These are phyloP conservation scores for Yarrowia yakushimensis DNA, from an alignment of 805 yeast species.

Conservation along the genomic window DNA sequence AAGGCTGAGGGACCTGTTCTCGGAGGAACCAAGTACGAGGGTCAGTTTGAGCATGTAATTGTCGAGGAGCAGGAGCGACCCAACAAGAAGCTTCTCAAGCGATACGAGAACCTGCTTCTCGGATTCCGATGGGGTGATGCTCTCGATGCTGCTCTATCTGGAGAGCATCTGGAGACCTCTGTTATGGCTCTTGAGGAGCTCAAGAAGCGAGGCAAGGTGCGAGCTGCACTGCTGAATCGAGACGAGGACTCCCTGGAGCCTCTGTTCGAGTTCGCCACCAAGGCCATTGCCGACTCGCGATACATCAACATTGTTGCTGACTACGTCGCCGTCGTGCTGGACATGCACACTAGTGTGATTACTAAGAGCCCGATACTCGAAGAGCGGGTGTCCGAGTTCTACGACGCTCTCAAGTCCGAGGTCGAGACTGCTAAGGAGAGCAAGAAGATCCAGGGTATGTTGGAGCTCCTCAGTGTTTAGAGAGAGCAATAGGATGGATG, in stretches of 20 bases:
- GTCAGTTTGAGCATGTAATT: conserved; percentile 77
- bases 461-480: conserved; percentile 62
- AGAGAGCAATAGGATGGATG: background rate
- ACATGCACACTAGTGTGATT: conserved; percentile 70
- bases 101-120: conserved; percentile 78
- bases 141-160: conserved; percentile 76
- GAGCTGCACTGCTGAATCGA: conserved; percentile 73
- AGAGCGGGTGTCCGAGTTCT: conserved; percentile 61
- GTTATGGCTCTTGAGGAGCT: conserved; percentile 81
- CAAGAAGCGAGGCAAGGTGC: conserved; percentile 81
- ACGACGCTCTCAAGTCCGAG: conserved; percentile 57
- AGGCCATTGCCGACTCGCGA: conserved; percentile 74
- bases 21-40: conserved; percentile 86
- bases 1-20: conserved; percentile 58
- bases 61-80: conserved; percentile 54
- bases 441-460: conserved; percentile 87
- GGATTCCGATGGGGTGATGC: conserved; percentile 94
- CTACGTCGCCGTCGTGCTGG: conserved; percentile 62
- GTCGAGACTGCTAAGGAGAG: conserved; percentile 81
- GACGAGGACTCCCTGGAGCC: conserved; percentile 88
- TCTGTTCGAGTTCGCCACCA: conserved; percentile 75
- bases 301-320: conserved; percentile 62
- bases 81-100: conserved; percentile 63
- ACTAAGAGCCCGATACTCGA: conserved; percentile 75
- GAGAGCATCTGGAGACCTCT: conserved; percentile 75